Evolutionary conservation across 2,329 filamentous ascomycete species (phyloP), one percentile per base, ranked within the genome.

Genomic region (Phialemoniopsis sp.): DNA sequence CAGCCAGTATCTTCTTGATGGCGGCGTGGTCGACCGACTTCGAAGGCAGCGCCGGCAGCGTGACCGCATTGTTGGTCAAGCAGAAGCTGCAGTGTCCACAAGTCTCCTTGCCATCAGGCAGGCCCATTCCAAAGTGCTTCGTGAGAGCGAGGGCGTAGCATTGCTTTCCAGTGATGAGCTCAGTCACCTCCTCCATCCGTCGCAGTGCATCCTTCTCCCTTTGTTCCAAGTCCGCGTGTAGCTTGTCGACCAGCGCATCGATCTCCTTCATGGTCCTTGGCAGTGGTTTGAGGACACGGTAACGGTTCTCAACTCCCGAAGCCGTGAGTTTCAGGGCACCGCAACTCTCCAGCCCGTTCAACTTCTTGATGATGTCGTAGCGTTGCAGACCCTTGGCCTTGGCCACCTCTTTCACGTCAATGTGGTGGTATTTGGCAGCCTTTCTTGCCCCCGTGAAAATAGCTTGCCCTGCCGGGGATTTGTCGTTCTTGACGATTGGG

Each of bases 31-130:
- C 58, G 4, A 74, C 59, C 0, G 51, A 45, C 13, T 63, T 59
- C 0, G 56, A 57, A 8, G 63, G 58, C 19, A 60, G 63, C 0
- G 60, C 52, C 0, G 70, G 60, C 10, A 73, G 53, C 6, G 55
- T 41, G 3, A 74, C 51, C 0, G 59, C 49, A 36, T 53, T 47
- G 3, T 63, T 60, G 1, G 62, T 68, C 8, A 58, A 38, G 41
- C 70, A 73, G 46, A 58, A 73, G 1, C 73, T 77, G 50, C 77
- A 81, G 43, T 78, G 72, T 0, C 73, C 76, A 41, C 79, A 82
- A 14, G 66, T 59, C 1, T 53, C 46, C 36, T 64, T 65, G 0
- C 57, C 57, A 5, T 60, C 57, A 0, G 69, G 67, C 4, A 78
- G 54, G 4, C 54, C 54, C 55, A 80, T 78, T 16, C 76, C 78